Evolutionary conservation across 306 rosid genomes (phyloP).

Genomic region (Abrus precatorius): DNA sequence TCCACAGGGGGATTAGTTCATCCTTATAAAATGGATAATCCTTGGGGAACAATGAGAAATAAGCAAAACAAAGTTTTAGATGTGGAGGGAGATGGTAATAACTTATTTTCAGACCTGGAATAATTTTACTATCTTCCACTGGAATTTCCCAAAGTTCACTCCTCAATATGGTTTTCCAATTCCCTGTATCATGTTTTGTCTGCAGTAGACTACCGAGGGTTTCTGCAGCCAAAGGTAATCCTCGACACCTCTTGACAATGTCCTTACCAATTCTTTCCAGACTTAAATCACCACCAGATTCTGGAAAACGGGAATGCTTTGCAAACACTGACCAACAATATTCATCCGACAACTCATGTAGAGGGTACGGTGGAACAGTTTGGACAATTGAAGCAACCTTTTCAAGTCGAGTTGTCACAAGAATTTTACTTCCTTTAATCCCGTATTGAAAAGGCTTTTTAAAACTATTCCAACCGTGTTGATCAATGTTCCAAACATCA

Average conservation of each 20-base stretch:
- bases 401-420: slow-evolving; percentile 36
- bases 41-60: slow-evolving; percentile 28
- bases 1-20: slow-evolving; percentile 15
- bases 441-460: not conserved
- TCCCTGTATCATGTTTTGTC: not conserved
- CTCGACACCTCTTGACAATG: slow-evolving; percentile 24
- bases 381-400: not conserved
- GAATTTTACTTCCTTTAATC: slow-evolving; percentile 12
- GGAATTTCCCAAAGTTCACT: not conserved
- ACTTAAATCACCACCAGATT: not conserved
- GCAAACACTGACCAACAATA: slow-evolving; percentile 27
- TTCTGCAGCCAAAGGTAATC: slow-evolving; percentile 43
- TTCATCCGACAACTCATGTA: not conserved
- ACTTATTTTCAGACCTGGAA: slow-evolving; percentile 27
- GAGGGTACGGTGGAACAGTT: not conserved
- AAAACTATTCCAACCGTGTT: not conserved
- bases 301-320: not conserved
- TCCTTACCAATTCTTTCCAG: not conserved
- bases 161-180: slow-evolving; percentile 21
- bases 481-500: slow-evolving; percentile 35
- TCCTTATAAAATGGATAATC: slow-evolving; percentile 5
- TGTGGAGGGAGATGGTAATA: slow-evolving; percentile 33
- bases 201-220: slow-evolving; percentile 36
- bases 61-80: slow-evolving; percentile 39
- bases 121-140: not conserved